A percentile compares a stretch with the other conserved stretches of the same genome.
Evolutionary conservation across 2,329 filamentous ascomycete genomes (phyloP).

Genomic region (Xylariaceae sp.): DNA sequence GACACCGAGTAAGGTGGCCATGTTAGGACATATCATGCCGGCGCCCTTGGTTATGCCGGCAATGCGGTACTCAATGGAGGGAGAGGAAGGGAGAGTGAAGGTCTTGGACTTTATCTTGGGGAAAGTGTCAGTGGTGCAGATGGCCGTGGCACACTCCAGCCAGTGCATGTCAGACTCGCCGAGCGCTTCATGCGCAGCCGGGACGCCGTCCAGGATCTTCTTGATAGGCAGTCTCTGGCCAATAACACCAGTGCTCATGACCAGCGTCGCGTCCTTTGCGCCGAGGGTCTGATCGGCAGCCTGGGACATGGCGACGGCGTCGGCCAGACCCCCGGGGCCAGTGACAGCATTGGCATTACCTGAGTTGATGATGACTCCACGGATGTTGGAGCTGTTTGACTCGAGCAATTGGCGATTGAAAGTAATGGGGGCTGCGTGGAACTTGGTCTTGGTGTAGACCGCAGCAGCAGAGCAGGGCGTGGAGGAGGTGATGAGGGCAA

Average conservation of each 20-base stretch:
- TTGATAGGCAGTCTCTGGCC: slow-evolving; percentile 91
- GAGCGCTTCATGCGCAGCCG: slow-evolving; percentile 65
- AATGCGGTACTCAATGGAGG: slow-evolving; percentile 70
- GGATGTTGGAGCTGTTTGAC: slow-evolving; percentile 60
- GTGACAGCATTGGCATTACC: slow-evolving; percentile 97
- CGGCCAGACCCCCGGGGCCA: slow-evolving; percentile 79
- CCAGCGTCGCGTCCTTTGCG: slow-evolving; percentile 60
- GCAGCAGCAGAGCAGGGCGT: slow-evolving; percentile 80
- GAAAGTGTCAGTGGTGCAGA: slow-evolving; percentile 98
- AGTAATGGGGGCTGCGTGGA: slow-evolving; percentile 91
- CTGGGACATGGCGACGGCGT: slow-evolving; percentile 77
- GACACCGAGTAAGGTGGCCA: slow-evolving; percentile 91
- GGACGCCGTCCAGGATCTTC: slow-evolving; percentile 81
- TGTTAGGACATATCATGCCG: slow-evolving; percentile 98
- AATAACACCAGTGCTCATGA: slow-evolving; percentile 98
- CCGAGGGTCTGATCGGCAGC: slow-evolving; percentile 64
- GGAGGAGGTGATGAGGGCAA: slow-evolving; percentile 84
- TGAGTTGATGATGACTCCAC: slow-evolving; percentile 85
- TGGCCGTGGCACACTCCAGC: slow-evolving; percentile 80
- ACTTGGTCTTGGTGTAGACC: slow-evolving; percentile 97
- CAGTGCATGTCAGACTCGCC: slow-evolving; percentile 77
- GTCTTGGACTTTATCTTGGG: slow-evolving; percentile 85
- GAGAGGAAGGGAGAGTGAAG: slow-evolving; percentile 78
- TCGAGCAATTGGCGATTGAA: slow-evolving; percentile 71
- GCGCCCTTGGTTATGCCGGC: slow-evolving; percentile 97